phyloP scores from a whole-genome alignment of 192 early-diverging fungal species.

The Podila epicladia region DNA sequence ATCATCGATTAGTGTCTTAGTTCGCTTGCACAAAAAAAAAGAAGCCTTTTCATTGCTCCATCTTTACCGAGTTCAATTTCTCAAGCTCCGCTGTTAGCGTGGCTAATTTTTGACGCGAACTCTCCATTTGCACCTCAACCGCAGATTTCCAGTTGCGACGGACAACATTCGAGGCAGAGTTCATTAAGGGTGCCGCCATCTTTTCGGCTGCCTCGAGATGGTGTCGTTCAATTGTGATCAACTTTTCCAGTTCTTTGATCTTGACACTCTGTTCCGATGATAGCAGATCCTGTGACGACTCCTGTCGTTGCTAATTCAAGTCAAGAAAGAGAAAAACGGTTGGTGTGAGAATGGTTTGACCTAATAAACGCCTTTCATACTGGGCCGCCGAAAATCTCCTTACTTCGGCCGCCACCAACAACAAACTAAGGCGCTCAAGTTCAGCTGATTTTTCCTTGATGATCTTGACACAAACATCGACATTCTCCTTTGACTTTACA shows the following conservation, averaged over 20 bases:
- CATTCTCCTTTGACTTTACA: conserved; percentile 47
- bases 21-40: not conserved
- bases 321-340: not conserved
- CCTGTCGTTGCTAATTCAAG: not conserved
- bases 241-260: conserved; percentile 40
- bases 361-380: not conserved
- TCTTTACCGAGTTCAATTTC: conserved; percentile 24
- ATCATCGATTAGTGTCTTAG: not conserved
- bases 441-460: conserved; percentile 43
- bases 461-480: conserved; percentile 27
- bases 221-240: conserved; percentile 40
- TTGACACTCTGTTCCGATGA: conserved; percentile 31
- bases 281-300: conserved; percentile 27
- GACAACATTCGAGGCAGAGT: conserved; percentile 27
- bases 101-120: conserved; percentile 28
- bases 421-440: conserved; percentile 15
- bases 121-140: conserved; percentile 46
- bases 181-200: conserved; percentile 46
- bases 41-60: not conserved
- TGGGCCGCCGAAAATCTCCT: not conserved
- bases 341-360: not conserved
- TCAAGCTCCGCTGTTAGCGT: conserved; percentile 24
- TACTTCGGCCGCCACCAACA: conserved; percentile 21
- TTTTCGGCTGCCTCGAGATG: conserved; percentile 48
- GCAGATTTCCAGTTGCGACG: conserved; percentile 49